phyloP scores from a whole-genome alignment of 768 basidiomycete species.

The Tricholoma sp. region DNA sequence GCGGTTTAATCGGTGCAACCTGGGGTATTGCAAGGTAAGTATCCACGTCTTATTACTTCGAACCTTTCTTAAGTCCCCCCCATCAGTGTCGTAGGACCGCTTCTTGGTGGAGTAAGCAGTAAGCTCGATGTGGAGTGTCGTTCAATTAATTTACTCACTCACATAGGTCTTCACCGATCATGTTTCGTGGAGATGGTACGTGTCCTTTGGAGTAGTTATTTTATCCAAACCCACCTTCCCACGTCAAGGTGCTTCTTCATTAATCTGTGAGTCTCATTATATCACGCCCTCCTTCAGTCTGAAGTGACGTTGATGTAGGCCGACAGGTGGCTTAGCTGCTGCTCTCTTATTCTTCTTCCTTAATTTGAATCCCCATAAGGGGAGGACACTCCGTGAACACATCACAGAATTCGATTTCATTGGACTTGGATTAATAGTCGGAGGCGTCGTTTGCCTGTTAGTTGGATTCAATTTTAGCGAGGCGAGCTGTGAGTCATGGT shows the following conservation, averaged over 20 bases:
- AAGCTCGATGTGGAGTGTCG: not conserved
- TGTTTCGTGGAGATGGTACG: constrained; percentile 74
- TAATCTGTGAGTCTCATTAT: constrained; percentile 48
- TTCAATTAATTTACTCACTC: not conserved
- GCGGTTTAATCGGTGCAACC: constrained; percentile 69
- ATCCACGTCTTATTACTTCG: not conserved
- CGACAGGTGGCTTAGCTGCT: constrained; percentile 66
- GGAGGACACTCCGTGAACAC: constrained; percentile 52
- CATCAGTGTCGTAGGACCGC: constrained; percentile 61
- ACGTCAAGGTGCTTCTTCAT: constrained; percentile 61
- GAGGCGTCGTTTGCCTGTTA: constrained; percentile 61
- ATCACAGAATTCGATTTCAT: constrained; percentile 66
- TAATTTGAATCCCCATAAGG: constrained; percentile 71
- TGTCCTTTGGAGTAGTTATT: not conserved
- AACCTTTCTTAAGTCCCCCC: constrained; percentile 1
- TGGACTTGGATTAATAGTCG: constrained; percentile 58
- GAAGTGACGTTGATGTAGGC: constrained; percentile 33
- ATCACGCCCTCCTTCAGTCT: not conserved
- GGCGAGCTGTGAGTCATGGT: constrained; percentile 46
- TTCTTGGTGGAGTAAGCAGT: constrained; percentile 78
- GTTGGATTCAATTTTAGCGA: constrained; percentile 73
- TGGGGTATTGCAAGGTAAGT: constrained; percentile 62
- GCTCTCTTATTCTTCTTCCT: constrained; percentile 65
- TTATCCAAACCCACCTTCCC: constrained; percentile 5
- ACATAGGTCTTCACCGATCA: constrained; percentile 64